A percentile compares a stretch with the other conserved stretches of the same genome.
These are phyloP conservation scores for Phytophthora podocarpi DNA, from an alignment of 352 stramenopile species.

Conservation along the genomic window DNA sequence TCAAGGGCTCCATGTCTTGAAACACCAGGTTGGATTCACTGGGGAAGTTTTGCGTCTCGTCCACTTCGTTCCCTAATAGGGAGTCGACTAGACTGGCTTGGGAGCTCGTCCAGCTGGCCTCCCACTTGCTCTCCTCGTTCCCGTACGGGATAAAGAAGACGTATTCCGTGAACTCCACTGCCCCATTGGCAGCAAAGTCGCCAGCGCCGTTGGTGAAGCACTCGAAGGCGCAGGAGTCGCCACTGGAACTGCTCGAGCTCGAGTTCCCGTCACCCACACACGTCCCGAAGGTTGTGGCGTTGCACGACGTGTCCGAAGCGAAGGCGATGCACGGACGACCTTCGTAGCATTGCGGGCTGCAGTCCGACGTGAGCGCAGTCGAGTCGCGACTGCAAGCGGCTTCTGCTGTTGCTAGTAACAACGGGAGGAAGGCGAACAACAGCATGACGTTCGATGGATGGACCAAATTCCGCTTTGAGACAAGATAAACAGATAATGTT, in stretches of 20 bases:
- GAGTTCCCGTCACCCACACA: conserved; percentile 19
- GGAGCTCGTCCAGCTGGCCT: conserved; percentile 49
- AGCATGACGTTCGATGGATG: neutral
- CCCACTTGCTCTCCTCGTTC: conserved; percentile 43
- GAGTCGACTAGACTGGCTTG: conserved; percentile 29
- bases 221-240: conserved; percentile 47
- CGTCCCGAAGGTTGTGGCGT: conserved; percentile 23
- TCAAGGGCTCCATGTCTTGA: conserved; percentile 37
- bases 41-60: conserved; percentile 36
- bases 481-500: too few relatives aligned
- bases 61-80: conserved; percentile 13
- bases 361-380: conserved; percentile 59
- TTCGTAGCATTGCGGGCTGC: conserved; percentile 53
- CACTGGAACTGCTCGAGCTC: conserved; percentile 25
- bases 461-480: conserved; percentile 8
- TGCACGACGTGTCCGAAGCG: conserved; percentile 25
- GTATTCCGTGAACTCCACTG: conserved; percentile 54
- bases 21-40: conserved; percentile 47
- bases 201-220: conserved; percentile 56
- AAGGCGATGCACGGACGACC: conserved; percentile 64
- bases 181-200: conserved; percentile 51
- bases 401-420: neutral
- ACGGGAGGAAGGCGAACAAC: neutral
- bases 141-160: conserved; percentile 67
- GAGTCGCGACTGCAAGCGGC: conserved; percentile 44